Base-by-base conservation (phyloP, 108 stramenopile genomes). In the Stephanodiscus triporus region DNA sequence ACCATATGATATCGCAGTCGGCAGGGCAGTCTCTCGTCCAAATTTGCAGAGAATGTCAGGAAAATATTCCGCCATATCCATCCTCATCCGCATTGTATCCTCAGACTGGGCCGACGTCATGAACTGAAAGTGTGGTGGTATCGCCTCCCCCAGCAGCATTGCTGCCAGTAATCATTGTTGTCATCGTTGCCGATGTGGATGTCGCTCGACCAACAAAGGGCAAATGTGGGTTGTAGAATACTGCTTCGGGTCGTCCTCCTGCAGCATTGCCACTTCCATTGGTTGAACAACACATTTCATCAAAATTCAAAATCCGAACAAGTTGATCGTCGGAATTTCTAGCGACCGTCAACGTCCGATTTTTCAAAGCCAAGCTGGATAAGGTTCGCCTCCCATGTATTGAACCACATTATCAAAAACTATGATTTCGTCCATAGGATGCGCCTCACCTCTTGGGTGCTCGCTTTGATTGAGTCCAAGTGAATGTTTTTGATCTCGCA, bases 161-260 rank as follows among this genome's bases (percentile, higher is more conserved):
- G 26, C 69, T 70, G 24, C 69, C 69, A 4, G 69, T 59, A 37
- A 70, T 70, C 69, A 70, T 57, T 20, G 69, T 58, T 54, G 69
- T 70, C 6, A 58, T 29, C 1, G 2, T 23, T 9, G 22, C n/a
- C 29, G 38, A 59, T 45, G 59, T 70, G 17, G 38, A 38, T 58
- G 69, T 70, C 4, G 57, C n/a, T 24, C 42, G 38, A 2, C 69
- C 69, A 23, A 58, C 23, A 45, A 61, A 40, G 38, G 43, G 70
- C 23, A 71, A 56, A 2, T 43, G 47, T 43, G 70, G 70, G 32
- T 55, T 57, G 32, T 59, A 61, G 57, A 71, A 71, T 9, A 34
- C 17, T 7, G 45, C 50, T 32, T 40, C 50, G 53, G 73, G 73
- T n/a, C 73, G 49, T 11, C 73, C 73, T 58, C 73, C 56, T 34